phyloP scores from a whole-genome alignment of 2,329 filamentous ascomycete species.

The Apiospora saccharicola region DNA sequence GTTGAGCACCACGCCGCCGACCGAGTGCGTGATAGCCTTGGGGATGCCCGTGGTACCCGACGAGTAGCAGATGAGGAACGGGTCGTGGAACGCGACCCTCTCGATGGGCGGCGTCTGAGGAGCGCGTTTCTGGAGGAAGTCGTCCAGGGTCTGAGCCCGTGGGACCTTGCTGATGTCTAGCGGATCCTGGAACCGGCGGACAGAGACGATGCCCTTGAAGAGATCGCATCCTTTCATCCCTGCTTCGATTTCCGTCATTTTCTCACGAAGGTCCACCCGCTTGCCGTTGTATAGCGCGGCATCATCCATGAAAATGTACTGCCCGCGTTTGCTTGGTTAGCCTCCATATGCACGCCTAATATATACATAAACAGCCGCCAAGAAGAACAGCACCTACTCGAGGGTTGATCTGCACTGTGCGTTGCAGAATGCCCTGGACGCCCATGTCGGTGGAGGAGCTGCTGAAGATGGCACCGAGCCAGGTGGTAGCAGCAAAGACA shows the following conservation, averaged over 20 bases:
- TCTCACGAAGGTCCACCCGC: constrained; percentile 72
- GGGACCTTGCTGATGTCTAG: constrained; percentile 65
- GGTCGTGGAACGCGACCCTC: constrained; percentile 73
- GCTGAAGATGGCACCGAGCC: constrained; percentile 78
- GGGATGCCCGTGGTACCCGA: constrained; percentile 84
- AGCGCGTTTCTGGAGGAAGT: constrained; percentile 50
- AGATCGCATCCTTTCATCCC: constrained; percentile 67
- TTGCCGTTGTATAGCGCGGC: constrained; percentile 82
- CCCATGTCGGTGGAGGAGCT: constrained; percentile 86
- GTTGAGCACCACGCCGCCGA: constrained; percentile 68
- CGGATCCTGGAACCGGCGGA: constrained; percentile 69
- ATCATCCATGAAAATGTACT: constrained; percentile 86
- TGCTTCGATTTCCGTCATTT: constrained; percentile 71
- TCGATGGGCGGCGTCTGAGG: constrained; percentile 58
- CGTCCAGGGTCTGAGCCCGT: constrained; percentile 51
- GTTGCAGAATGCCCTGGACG: constrained; percentile 76
- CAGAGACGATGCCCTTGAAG: constrained; percentile 70
- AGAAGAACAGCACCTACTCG: constrained; percentile 52
- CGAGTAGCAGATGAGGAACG: constrained; percentile 80
- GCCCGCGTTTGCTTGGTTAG: neutral
- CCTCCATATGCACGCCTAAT: neutral
- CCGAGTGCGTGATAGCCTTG: constrained; percentile 85
- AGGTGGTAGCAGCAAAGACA: constrained; percentile 73
- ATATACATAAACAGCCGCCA: neutral
- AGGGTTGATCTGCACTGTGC: constrained; percentile 77